Evolutionary conservation across 202 grass and related monocot species (phyloP).

Genomic region (Panicum hallii): DNA sequence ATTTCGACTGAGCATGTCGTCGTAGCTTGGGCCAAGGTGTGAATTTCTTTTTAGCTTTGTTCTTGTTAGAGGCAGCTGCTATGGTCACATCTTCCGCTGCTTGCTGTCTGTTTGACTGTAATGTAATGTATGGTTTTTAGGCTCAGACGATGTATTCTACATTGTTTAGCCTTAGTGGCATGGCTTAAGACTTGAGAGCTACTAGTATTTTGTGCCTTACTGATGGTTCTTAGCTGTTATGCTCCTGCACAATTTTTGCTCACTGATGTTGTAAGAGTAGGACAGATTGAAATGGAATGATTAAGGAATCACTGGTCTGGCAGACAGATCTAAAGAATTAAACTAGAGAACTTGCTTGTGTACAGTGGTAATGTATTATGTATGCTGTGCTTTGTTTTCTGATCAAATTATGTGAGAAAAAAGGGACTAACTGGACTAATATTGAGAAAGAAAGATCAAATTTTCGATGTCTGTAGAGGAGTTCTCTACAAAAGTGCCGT

Average conservation of each 20-base stretch:
- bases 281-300: neutral
- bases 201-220: neutral
- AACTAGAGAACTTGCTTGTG: neutral
- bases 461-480: neutral
- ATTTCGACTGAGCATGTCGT: conserved; percentile 43
- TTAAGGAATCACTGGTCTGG: neutral
- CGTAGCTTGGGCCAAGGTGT: neutral
- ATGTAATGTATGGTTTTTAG: conserved; percentile 11
- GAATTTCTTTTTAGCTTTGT: neutral
- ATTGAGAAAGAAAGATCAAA: neutral
- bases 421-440: neutral
- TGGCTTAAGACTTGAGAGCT: neutral
- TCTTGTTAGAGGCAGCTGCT: neutral
- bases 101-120: conserved; percentile 20
- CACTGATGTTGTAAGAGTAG: neutral
- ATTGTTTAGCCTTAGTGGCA: neutral
- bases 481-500: neutral
- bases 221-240: neutral
- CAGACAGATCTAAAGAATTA: neutral
- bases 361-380: neutral
- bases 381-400: neutral
- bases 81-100: neutral
- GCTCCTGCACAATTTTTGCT: neutral
- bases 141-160: neutral
- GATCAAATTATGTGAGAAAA: neutral